phyloP scores from a whole-genome alignment of 148 eudicot species.

The Drosera capensis region DNA sequence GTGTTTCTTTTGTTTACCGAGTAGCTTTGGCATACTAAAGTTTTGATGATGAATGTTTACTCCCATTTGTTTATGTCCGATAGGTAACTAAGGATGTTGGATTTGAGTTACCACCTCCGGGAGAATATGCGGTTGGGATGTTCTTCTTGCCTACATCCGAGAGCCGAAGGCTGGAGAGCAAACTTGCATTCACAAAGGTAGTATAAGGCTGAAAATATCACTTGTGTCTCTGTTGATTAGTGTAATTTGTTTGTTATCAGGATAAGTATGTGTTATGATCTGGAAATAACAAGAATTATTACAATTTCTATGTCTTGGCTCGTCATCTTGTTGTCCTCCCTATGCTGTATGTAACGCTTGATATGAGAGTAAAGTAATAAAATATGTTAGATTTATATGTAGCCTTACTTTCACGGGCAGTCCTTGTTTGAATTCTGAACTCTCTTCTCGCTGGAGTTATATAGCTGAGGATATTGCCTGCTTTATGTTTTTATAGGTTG shows the following conservation, averaged over 20 bases:
- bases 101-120: conserved; percentile 72
- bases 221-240: no score
- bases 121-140: conserved; percentile 94
- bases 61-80: not conserved
- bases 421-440: not conserved
- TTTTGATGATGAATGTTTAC: not conserved
- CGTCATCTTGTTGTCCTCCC: not conserved
- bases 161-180: conserved; percentile 82
- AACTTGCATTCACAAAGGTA: conserved; percentile 86
- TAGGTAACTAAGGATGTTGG: conserved; percentile 79
- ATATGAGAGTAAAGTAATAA: not conserved
- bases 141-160: conserved; percentile 91
- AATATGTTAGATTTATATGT: not conserved
- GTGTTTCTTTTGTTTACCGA: not conserved
- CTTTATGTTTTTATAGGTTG: conserved; percentile 45
- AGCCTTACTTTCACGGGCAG: not conserved
- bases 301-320: no score
- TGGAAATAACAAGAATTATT: no score
- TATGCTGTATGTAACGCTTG: not conserved
- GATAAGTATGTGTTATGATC: no score
- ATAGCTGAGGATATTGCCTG: not conserved
- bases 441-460: not conserved
- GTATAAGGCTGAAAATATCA: not conserved
- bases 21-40: not conserved
- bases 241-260: no score